phyloP scores from a whole-genome alignment of 2,329 filamentous ascomycete genomes.

The Bipolaris gigantea region DNA sequence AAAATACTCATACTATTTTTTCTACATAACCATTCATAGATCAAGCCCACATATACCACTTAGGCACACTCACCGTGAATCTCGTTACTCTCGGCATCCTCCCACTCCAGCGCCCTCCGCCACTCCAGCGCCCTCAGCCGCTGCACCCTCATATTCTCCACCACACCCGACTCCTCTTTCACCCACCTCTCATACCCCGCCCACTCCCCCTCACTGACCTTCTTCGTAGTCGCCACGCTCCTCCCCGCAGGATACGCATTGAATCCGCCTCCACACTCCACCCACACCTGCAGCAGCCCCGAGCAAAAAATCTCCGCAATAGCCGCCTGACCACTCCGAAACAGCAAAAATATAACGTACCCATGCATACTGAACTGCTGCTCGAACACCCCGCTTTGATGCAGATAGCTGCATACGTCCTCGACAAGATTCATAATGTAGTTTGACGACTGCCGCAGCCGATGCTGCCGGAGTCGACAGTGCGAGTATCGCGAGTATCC shows the following conservation, averaged over 20 bases:
- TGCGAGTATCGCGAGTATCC: constrained; percentile 30
- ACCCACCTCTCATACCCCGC: constrained; percentile 12
- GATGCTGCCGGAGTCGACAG: constrained; percentile 26
- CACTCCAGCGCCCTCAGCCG: constrained; percentile 19
- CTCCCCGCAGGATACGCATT: constrained; percentile 34
- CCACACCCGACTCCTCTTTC: constrained; percentile 13
- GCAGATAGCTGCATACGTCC: constrained; percentile 28
- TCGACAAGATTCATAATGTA: constrained; percentile 38
- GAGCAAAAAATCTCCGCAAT: constrained; percentile 39
- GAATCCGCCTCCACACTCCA: constrained; percentile 31
- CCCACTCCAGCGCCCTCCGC: constrained; percentile 25
- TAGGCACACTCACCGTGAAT: constrained; percentile 2
- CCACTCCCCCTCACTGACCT: constrained; percentile 22
- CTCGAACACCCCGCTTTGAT: not conserved
- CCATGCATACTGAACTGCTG: constrained; percentile 33
- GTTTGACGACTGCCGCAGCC: constrained; percentile 26
- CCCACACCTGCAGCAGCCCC: constrained; percentile 32
- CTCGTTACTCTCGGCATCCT: constrained; percentile 4
- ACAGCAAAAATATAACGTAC: constrained; percentile 35
- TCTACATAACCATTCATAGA: not conserved
- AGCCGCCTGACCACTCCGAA: constrained; percentile 22
- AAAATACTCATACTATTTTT: not conserved
- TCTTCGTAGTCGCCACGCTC: constrained; percentile 25
- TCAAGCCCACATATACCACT: too few relatives aligned
- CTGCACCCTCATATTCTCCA: constrained; percentile 16